These are phyloP conservation scores for Euptelea pleiosperma DNA, from an alignment of 164 flowering plant species.

Conservation along the genomic window DNA sequence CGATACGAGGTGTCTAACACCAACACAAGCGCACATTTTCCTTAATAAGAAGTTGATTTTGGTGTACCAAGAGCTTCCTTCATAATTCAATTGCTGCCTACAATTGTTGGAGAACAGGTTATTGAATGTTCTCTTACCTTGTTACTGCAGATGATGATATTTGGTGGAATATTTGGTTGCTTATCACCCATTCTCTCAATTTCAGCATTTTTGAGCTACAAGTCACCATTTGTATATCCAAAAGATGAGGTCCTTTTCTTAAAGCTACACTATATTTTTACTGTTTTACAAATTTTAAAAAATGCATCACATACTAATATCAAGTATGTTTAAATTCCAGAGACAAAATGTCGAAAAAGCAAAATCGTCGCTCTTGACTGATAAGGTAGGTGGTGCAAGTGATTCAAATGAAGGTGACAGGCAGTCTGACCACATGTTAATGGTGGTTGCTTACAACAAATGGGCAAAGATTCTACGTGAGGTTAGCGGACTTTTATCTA, in stretches of 20 bases:
- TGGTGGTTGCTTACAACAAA: constrained; percentile 74
- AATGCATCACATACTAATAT: neutral
- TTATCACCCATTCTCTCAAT: constrained; percentile 86
- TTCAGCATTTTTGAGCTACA: constrained; percentile 84
- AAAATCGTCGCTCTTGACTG: constrained; percentile 58
- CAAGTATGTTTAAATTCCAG: constrained; percentile 34
- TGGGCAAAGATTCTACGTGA: constrained; percentile 71
- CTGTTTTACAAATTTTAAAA: neutral
- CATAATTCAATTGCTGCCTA: neutral
- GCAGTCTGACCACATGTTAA: constrained; percentile 81
- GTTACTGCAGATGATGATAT: constrained; percentile 80
- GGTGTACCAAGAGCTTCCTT: neutral
- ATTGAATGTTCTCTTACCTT: constrained; percentile 9
- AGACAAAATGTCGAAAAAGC: constrained; percentile 69
- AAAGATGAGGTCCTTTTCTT: constrained; percentile 73
- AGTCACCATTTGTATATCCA: constrained; percentile 79
- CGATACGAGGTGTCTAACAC: too few species aligned
- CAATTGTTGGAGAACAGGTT: neutral
- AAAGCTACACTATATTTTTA: neutral
- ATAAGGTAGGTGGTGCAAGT: constrained; percentile 39
- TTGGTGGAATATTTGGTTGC: constrained; percentile 90
- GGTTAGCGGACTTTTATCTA: constrained; percentile 40
- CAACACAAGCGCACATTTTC: too few species aligned
- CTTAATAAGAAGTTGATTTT: neutral
- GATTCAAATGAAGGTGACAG: constrained; percentile 30